Evolutionary conservation across 2,329 filamentous ascomycete species (phyloP).

Genomic region (Aspergillus awamori): DNA sequence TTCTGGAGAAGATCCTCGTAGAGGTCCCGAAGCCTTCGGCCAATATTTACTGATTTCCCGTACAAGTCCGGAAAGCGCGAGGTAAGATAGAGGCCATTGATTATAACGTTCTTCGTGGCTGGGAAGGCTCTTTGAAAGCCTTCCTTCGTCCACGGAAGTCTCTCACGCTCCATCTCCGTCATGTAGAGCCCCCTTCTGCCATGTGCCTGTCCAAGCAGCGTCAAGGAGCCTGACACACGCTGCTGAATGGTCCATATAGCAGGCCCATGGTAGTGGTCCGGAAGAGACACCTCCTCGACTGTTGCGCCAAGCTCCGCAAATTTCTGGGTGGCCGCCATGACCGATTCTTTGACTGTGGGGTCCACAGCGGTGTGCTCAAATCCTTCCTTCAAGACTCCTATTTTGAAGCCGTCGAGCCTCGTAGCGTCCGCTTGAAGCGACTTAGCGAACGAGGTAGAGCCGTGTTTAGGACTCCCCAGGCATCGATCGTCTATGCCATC

Average conservation of each 20-base stretch:
- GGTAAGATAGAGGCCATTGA: slow-evolving; percentile 46
- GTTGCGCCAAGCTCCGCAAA: slow-evolving; percentile 53
- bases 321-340: slow-evolving; percentile 46
- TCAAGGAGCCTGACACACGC: slow-evolving; percentile 47
- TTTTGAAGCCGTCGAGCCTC: slow-evolving; percentile 26
- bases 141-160: slow-evolving; percentile 51
- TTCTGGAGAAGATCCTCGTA: slow-evolving; percentile 46
- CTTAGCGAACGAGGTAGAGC: slow-evolving; percentile 24
- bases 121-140: slow-evolving; percentile 53
- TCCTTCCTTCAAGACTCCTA: slow-evolving; percentile 53
- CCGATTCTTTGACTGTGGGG: slow-evolving; percentile 44
- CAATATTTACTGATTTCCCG: slow-evolving; percentile 46
- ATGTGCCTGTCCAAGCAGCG: slow-evolving; percentile 48
- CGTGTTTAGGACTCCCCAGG: slow-evolving; percentile 32
- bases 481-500: slow-evolving; percentile 55
- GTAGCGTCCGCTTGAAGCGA: slow-evolving; percentile 12
- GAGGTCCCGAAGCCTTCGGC: slow-evolving; percentile 40
- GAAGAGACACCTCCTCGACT: slow-evolving; percentile 56
- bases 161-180: slow-evolving; percentile 54
- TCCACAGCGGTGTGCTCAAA: slow-evolving; percentile 46
- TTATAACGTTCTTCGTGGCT: slow-evolving; percentile 49
- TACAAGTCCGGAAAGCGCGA: slow-evolving; percentile 44
- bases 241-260: slow-evolving; percentile 52
- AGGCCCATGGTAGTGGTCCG: slow-evolving; percentile 49
- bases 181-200: slow-evolving; percentile 54